Conservation (phyloP, 129 eudicot species). For the Saussurea involucrata region DNA sequence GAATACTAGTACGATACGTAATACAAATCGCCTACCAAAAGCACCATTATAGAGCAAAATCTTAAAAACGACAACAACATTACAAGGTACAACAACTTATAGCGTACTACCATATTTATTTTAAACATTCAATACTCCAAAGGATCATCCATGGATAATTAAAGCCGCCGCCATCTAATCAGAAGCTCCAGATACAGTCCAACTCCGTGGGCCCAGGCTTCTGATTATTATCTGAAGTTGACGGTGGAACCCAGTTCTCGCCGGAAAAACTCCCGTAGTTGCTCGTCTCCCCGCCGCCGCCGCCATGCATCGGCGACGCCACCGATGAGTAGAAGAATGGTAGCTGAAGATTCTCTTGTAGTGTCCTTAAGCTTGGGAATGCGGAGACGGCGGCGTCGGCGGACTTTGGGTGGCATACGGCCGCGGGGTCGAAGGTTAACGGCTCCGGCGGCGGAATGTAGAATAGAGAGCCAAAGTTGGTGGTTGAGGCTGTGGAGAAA, state of each 20-base stretch:
- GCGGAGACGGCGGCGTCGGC: constrained; percentile 25
- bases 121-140: neutral
- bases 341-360: constrained; percentile 70
- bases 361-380: constrained; percentile 64
- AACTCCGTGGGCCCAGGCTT: constrained; percentile 58
- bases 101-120: constrained; percentile 3
- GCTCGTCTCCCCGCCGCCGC: constrained; percentile 25
- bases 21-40: neutral
- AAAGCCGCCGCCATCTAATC: constrained; percentile 15
- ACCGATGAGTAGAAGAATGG: constrained; percentile 46
- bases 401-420: neutral
- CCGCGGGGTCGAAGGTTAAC: neutral
- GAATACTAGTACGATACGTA: constrained; percentile 4
- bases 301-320: constrained; percentile 30
- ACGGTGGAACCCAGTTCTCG: constrained; percentile 37
- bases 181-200: constrained; percentile 86
- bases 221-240: constrained; percentile 26
- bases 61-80: constrained; percentile 14
- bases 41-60: neutral
- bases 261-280: constrained; percentile 15
- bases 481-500: constrained; percentile 79
- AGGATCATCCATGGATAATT: neutral
- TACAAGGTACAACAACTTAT: constrained; percentile 4
- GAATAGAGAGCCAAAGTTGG: constrained; percentile 26
- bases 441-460: constrained; percentile 44